A percentile compares a stretch with the other conserved stretches of the same genome.
phyloP scores from a whole-genome alignment of 805 yeast species.

The Metschnikowia lochheadii region DNA sequence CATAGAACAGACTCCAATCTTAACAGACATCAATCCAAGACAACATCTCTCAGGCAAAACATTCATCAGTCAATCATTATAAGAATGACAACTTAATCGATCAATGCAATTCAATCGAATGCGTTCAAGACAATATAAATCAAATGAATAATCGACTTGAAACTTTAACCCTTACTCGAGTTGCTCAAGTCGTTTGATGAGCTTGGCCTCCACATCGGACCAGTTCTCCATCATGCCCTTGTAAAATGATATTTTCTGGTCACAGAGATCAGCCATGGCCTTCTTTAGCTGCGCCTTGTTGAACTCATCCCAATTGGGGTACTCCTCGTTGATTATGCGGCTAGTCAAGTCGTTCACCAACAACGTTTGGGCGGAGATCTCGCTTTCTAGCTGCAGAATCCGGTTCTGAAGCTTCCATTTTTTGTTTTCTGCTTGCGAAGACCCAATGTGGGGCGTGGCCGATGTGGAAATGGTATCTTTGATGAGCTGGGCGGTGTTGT shows the following conservation, averaged over 20 bases:
- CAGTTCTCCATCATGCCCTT: conserved; percentile 64
- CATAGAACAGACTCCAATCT: no score
- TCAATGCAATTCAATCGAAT: not conserved
- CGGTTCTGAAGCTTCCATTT: conserved; percentile 39
- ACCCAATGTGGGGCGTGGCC: conserved; percentile 38
- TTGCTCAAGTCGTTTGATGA: conserved; percentile 17
- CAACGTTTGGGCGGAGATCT: conserved; percentile 40
- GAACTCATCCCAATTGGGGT: conserved; percentile 69
- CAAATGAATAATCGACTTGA: no score
- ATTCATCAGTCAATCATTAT: no score
- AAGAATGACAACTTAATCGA: no score
- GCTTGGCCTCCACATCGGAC: conserved; percentile 49
- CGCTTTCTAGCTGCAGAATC: conserved; percentile 43
- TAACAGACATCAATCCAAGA: no score
- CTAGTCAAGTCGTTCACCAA: conserved; percentile 44
- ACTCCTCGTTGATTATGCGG: conserved; percentile 47
- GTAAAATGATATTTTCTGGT: conserved; percentile 71
- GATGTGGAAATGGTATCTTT: conserved; percentile 50
- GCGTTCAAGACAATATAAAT: no score
- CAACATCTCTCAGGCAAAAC: no score
- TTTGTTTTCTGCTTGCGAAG: conserved; percentile 42
- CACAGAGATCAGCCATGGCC: conserved; percentile 68
- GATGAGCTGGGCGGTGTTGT: conserved; percentile 41
- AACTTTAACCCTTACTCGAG: conserved; percentile 3
- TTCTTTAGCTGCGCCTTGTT: conserved; percentile 73